A percentile compares a stretch with the other conserved stretches of the same genome.
phyloP scores from a whole-genome alignment of 345 rosid species.

The Acer negundo region DNA sequence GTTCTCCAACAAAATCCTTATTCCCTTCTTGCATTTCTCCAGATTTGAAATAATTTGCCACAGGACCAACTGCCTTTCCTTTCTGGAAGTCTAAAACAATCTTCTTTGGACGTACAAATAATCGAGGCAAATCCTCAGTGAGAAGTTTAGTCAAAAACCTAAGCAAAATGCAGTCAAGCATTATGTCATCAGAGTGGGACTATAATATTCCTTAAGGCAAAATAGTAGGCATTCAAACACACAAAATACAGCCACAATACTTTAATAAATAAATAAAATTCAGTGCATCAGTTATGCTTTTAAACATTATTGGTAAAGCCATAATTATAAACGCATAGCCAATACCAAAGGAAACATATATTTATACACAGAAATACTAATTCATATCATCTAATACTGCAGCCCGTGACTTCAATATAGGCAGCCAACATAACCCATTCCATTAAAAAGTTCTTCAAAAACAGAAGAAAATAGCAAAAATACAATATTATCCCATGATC shows the following conservation, averaged over 20 bases:
- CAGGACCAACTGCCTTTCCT: constrained; percentile 93
- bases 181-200: neutral
- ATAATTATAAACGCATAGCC: neutral
- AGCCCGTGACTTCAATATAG: neutral
- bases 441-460: neutral
- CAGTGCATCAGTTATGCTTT: neutral
- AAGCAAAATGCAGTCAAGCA: constrained; percentile 21
- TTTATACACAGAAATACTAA: neutral
- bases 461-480: neutral
- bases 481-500: neutral
- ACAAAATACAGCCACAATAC: constrained; percentile 2
- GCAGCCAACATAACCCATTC: neutral
- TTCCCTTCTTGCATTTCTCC: constrained; percentile 91
- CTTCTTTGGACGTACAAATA: constrained; percentile 97
- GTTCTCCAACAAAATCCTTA: constrained; percentile 88
- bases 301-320: neutral
- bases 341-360: neutral
- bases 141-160: constrained; percentile 96
- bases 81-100: constrained; percentile 95
- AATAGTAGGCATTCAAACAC: constrained; percentile 6
- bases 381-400: neutral
- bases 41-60: constrained; percentile 61
- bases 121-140: constrained; percentile 87
- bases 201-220: neutral
- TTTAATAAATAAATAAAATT: neutral